A percentile compares a stretch with the other conserved stretches of the same genome.
phyloP scores from a whole-genome alignment of 768 basidiomycete genomes.

The Lactarius trivialis region DNA sequence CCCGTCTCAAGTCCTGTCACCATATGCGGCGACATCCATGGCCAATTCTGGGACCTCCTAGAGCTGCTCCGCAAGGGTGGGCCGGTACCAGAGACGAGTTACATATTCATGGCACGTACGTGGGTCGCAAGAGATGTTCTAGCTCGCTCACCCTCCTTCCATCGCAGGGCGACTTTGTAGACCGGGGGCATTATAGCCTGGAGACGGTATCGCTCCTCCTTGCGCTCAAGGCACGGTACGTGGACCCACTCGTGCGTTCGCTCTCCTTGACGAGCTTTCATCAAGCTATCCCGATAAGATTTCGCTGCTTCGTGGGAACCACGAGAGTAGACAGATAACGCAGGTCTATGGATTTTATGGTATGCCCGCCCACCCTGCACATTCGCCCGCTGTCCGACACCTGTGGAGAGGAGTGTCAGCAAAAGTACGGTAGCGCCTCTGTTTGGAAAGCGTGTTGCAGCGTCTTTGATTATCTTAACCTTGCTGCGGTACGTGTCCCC shows the following conservation, averaged over 20 bases:
- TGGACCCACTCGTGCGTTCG: neutral
- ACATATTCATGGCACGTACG: constrained; percentile 92
- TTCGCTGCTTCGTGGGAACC: constrained; percentile 88
- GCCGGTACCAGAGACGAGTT: constrained; percentile 79
- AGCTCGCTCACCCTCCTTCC: constrained; percentile 21
- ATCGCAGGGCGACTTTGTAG: constrained; percentile 89
- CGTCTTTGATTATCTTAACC: constrained; percentile 92
- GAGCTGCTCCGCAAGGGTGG: constrained; percentile 86
- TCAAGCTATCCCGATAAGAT: constrained; percentile 87
- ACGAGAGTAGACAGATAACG: constrained; percentile 95
- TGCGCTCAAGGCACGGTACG: constrained; percentile 81
- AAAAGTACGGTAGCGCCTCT: constrained; percentile 91
- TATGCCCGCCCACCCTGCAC: constrained; percentile 32
- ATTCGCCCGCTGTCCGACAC: constrained; percentile 8
- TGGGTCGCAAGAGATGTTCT: constrained; percentile 20
- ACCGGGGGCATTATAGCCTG: constrained; percentile 91
- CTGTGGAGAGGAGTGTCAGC: constrained; percentile 84
- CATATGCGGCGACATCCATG: constrained; percentile 93
- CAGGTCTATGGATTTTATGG: constrained; percentile 99
- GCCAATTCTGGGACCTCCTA: constrained; percentile 95
- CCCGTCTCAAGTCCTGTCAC: constrained; percentile 94
- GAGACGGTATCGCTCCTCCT: constrained; percentile 90
- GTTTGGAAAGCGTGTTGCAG: constrained; percentile 98
- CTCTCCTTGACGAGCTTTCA: neutral
- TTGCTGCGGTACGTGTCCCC: constrained; percentile 68